Evolutionary conservation across 2,329 filamentous ascomycete genomes (phyloP).

Genomic region (Aspergillus candidus): DNA sequence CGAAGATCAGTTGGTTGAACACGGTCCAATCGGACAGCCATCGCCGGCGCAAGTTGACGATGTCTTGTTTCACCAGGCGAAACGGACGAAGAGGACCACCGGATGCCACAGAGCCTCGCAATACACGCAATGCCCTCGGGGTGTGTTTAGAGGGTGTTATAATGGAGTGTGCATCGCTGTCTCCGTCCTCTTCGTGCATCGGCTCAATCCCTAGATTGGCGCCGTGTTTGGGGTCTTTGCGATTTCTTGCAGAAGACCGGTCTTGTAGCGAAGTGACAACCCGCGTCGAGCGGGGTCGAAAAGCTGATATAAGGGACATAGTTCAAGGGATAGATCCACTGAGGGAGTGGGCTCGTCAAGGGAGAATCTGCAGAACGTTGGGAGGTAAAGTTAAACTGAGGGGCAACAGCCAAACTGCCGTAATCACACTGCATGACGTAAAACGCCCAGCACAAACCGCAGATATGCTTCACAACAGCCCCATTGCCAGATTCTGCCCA

Average conservation of each 20-base stretch:
- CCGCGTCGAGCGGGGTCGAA: conserved; percentile 28
- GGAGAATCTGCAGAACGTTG: too few species aligned
- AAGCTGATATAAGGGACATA: conserved; percentile 31
- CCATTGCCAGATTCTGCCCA: too few species aligned
- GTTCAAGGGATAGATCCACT: not conserved
- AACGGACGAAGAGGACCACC: conserved; percentile 47
- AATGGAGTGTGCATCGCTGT: conserved; percentile 29
- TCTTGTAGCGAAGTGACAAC: conserved; percentile 18
- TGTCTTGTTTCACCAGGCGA: conserved; percentile 48
- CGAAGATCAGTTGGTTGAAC: conserved; percentile 60
- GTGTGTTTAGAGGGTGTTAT: conserved; percentile 36
- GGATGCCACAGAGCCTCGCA: conserved; percentile 26
- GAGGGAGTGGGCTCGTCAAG: not conserved
- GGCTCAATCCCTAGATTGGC: not conserved
- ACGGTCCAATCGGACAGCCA: conserved; percentile 51
- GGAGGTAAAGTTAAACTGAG: not conserved
- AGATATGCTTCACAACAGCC: too few species aligned
- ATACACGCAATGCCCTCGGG: conserved; percentile 23
- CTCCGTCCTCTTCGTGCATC: conserved; percentile 12
- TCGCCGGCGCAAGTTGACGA: conserved; percentile 41
- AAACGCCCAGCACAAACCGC: not conserved
- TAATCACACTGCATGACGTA: conserved; percentile 3
- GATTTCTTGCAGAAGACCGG: conserved; percentile 16
- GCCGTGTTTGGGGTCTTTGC: conserved; percentile 10
- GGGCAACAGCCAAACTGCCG: not conserved